Conservation (phyloP, 495 filamentous ascomycete genomes). For the Tuber umbilicatum region DNA sequence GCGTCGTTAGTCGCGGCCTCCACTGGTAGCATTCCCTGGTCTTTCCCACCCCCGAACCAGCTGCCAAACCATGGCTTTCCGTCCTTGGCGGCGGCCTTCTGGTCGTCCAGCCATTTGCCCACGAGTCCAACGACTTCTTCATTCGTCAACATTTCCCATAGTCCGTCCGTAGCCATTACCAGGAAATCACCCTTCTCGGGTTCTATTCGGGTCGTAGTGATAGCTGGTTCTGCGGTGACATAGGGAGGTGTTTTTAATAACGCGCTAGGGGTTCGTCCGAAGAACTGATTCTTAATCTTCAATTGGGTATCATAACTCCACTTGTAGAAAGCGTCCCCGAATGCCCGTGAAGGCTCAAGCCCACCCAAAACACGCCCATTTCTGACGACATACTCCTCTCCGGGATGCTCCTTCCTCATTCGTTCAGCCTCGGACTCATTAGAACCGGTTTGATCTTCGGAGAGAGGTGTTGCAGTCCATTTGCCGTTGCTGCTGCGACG, state of each 20-base stretch:
- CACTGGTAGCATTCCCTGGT: conserved; percentile 50
- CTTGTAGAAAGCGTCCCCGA: conserved; percentile 95
- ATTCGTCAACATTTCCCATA: conserved; percentile 99
- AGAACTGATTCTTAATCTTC: conserved; percentile 73
- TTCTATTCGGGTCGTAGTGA: conserved; percentile 91
- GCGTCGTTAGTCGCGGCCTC: conserved; percentile 40
- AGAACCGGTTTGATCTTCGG: conserved; percentile 84
- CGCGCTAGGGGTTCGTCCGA: conserved; percentile 66
- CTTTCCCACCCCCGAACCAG: conserved; percentile 28
- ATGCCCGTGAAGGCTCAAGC: conserved; percentile 85
- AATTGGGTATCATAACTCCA: conserved; percentile 80
- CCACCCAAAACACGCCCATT: conserved; percentile 88
- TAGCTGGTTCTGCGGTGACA: conserved; percentile 90
- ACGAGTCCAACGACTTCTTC: conserved; percentile 97
- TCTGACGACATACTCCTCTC: conserved; percentile 71
- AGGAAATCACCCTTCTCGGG: conserved; percentile 89
- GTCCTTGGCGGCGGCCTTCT: conserved; percentile 48
- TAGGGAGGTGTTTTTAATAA: conserved; percentile 87
- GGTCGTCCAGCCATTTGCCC: conserved; percentile 88
- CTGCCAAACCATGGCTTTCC: conserved; percentile 48
- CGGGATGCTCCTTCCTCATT: conserved; percentile 76
- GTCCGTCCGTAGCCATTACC: conserved; percentile 91
- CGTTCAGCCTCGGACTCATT: conserved; percentile 76
- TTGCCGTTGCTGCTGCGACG: conserved; percentile 71
- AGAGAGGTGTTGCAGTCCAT: conserved; percentile 85